A percentile compares a stretch with the other conserved stretches of the same genome.
phyloP scores from a whole-genome alignment of 148 eudicot species.

The Camellia lanceoleosa region DNA sequence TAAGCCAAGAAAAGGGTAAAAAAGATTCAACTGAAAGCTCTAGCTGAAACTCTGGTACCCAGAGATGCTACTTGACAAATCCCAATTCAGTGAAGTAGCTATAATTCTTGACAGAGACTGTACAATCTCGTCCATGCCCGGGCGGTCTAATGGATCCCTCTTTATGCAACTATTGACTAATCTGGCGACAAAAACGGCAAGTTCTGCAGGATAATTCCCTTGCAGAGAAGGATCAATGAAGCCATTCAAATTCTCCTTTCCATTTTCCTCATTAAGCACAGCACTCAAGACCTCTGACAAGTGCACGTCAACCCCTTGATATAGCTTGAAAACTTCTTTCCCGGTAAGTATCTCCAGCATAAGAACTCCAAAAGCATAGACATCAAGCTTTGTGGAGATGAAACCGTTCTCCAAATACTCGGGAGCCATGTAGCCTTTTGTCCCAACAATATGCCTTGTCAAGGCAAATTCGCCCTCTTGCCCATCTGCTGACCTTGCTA shows the following conservation, averaged over 20 bases:
- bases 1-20: no score
- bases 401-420: slow-evolving; percentile 62
- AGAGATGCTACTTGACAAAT: slow-evolving; percentile 35
- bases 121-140: slow-evolving; percentile 67
- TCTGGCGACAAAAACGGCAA: slow-evolving; percentile 39
- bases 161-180: slow-evolving; percentile 50
- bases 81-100: slow-evolving; percentile 50
- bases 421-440: slow-evolving; percentile 69
- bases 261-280: slow-evolving; percentile 35
- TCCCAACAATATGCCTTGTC: slow-evolving; percentile 51
- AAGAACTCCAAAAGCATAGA: slow-evolving; percentile 77
- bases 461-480: slow-evolving; percentile 36
- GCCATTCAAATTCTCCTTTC: slow-evolving; percentile 32
- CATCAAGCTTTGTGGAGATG: slow-evolving; percentile 45
- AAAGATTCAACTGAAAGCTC: background rate
- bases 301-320: slow-evolving; percentile 30
- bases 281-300: slow-evolving; percentile 40
- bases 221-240: slow-evolving; percentile 58
- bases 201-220: slow-evolving; percentile 63
- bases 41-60: slow-evolving; percentile 11
- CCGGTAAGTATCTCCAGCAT: slow-evolving; percentile 74
- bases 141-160: slow-evolving; percentile 62
- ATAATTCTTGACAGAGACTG: slow-evolving; percentile 52
- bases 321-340: slow-evolving; percentile 36
- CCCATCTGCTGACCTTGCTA: slow-evolving; percentile 50